Percentiles rank a stretch among this genome's conserved stretches.
phyloP scores from a whole-genome alignment of 176 grass and related monocot genomes.

The Aegilops bicornis region DNA sequence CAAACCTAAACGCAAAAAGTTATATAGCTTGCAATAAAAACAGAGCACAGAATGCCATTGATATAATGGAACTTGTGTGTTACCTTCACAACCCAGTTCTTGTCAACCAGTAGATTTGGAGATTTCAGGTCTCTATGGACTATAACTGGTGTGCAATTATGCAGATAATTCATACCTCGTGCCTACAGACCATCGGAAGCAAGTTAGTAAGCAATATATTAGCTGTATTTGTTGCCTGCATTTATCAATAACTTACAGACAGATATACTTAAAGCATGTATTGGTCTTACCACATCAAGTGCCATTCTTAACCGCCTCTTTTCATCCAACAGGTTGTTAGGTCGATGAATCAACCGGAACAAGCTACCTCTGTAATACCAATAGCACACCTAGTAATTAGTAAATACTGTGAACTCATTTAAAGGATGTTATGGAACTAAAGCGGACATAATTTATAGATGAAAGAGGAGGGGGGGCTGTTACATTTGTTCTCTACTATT shows the following conservation, averaged over 20 bases:
- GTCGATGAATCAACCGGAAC: conserved; percentile 92
- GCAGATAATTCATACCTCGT: conserved; percentile 99
- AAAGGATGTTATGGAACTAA: conserved; percentile 37
- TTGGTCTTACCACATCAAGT: conserved; percentile 87
- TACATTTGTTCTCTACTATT: conserved; percentile 5
- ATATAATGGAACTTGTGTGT: conserved; percentile 25
- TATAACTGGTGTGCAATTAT: conserved; percentile 89
- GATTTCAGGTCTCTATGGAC: conserved; percentile 99
- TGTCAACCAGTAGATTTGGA: conserved; percentile 96
- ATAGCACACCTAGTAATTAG: conserved; percentile 32
- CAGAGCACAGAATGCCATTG: conserved; percentile 19
- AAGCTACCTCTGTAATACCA: conserved; percentile 80
- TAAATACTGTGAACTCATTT: conserved; percentile 3
- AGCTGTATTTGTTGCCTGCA: not conserved
- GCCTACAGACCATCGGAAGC: conserved; percentile 49
- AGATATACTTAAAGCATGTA: conserved; percentile 16
- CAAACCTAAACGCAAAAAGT: conserved; percentile 70
- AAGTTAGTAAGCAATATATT: conserved; percentile 33
- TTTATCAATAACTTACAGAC: conserved; percentile 24
- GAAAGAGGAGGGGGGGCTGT: conserved; percentile 4
- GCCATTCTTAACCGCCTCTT: conserved; percentile 85
- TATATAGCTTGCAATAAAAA: conserved; percentile 11
- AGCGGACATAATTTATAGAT: conserved; percentile 1
- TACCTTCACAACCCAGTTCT: conserved; percentile 99
- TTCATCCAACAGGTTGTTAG: conserved; percentile 93